Evolutionary conservation across 169 alveolate species (phyloP).

Genomic region (Cyclospora cayetanensis): DNA sequence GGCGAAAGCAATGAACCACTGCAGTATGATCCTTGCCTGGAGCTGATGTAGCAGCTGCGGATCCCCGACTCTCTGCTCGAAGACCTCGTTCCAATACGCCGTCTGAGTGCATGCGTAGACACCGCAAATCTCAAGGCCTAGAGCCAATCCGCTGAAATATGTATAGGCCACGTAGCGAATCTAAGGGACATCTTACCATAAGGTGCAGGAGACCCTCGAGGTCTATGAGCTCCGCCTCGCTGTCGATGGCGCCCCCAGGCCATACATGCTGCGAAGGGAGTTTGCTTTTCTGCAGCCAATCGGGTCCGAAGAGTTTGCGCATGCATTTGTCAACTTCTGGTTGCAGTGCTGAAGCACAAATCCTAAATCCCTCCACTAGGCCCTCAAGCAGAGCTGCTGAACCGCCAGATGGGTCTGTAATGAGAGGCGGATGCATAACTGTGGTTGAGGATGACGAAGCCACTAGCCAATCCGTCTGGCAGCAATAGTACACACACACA

Average conservation of each 20-base stretch:
- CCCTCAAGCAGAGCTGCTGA: neutral
- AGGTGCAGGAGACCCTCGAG: constrained; percentile 22
- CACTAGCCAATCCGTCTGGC: no score
- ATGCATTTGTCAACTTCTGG: neutral
- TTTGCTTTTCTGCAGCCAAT: constrained; percentile 14
- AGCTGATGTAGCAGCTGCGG: constrained; percentile 36
- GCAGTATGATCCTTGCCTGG: constrained; percentile 63
- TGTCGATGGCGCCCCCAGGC: neutral
- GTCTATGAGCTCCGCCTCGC: constrained; percentile 16
- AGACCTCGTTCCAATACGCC: constrained; percentile 59
- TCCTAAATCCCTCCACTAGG: constrained; percentile 47
- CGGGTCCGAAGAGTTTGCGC: constrained; percentile 13
- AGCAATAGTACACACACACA: no score
- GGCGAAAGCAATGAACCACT: no score
- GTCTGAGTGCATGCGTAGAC: constrained; percentile 24
- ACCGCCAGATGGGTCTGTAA: no score
- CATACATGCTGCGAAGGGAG: constrained; percentile 38
- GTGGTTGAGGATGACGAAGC: no score
- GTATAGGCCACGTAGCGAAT: neutral
- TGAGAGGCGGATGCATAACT: no score
- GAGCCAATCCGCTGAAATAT: neutral
- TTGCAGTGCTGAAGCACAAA: constrained; percentile 4
- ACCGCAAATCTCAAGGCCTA: constrained; percentile 4
- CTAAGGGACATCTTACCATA: neutral
- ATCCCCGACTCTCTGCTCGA: constrained; percentile 2